A percentile compares a stretch with the other conserved stretches of the same genome.
phyloP scores from a whole-genome alignment of 192 early-diverging fungal species.

The Coemansia sp. region DNA sequence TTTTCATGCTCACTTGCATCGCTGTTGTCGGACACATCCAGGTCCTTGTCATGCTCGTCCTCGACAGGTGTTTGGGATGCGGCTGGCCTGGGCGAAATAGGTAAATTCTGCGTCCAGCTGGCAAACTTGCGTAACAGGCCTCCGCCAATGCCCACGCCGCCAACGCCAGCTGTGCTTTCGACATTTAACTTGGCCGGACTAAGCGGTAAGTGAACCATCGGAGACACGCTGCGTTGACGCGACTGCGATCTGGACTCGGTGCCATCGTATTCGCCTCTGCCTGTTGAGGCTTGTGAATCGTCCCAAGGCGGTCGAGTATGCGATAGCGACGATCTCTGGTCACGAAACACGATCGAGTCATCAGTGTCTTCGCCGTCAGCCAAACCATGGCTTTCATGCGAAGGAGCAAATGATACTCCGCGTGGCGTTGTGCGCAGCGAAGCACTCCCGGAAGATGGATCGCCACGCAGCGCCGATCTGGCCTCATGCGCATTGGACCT shows the following conservation, averaged over 20 bases:
- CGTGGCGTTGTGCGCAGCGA: background rate
- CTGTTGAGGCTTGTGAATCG: background rate
- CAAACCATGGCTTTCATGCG: background rate
- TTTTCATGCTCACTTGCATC: background rate
- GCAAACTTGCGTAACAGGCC: slow-evolving; percentile 39
- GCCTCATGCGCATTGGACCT: background rate
- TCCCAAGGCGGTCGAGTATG: slow-evolving; percentile 12
- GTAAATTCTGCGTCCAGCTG: slow-evolving; percentile 27
- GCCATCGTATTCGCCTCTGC: background rate
- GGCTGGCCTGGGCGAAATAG: slow-evolving; percentile 20
- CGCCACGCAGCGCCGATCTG: no score
- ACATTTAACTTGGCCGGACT: background rate
- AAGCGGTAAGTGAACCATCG: slow-evolving; percentile 9
- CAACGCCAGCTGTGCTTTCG: slow-evolving; percentile 4
- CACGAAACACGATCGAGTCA: slow-evolving; percentile 12
- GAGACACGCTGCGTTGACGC: slow-evolving; percentile 7
- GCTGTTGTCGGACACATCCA: background rate
- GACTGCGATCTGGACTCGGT: background rate
- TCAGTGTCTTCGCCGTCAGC: slow-evolving; percentile 3
- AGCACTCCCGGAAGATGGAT: no score
- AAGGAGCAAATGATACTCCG: slow-evolving; percentile 6
- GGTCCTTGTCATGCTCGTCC: slow-evolving; percentile 7
- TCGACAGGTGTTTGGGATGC: background rate
- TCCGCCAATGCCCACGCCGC: slow-evolving; percentile 34
- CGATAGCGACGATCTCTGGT: background rate